These are phyloP conservation scores for Geranium rotundifolium DNA, from an alignment of 345 rosid genomes.

Conservation along the genomic window DNA sequence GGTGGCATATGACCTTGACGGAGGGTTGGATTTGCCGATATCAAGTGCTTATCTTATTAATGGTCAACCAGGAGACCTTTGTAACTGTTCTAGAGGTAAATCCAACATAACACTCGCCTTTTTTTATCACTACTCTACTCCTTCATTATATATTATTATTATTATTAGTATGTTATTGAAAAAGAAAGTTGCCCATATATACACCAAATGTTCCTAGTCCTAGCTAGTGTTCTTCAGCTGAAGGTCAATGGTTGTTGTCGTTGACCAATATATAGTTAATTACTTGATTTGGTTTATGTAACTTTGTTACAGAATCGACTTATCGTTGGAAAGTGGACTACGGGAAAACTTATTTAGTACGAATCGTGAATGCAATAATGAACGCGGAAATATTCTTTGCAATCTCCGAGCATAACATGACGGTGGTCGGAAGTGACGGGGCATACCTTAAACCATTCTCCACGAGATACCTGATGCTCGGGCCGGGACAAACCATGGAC, in stretches of 20 bases:
- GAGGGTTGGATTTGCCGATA: not conserved
- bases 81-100: constrained; percentile 15
- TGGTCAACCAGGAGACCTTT: constrained; percentile 24
- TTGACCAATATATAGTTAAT: too few relatives aligned
- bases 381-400: constrained; percentile 23
- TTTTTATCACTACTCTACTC: too few relatives aligned
- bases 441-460: constrained; percentile 19
- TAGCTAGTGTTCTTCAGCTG: too few relatives aligned
- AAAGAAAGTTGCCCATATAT: too few relatives aligned
- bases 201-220: too few relatives aligned
- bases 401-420: constrained; percentile 22
- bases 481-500: constrained; percentile 29
- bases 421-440: constrained; percentile 22
- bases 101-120: too few relatives aligned
- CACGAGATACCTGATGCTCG: constrained; percentile 9
- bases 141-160: too few relatives aligned
- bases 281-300: not conserved
- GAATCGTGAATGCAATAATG: constrained; percentile 23
- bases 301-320: constrained; percentile 4
- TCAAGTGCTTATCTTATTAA: constrained; percentile 17
- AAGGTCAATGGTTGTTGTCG: too few relatives aligned
- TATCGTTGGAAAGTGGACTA: constrained; percentile 11
- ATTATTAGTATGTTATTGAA: too few relatives aligned
- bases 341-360: constrained; percentile 27
- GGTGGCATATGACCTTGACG: not conserved